phyloP scores from a whole-genome alignment of 192 early-diverging fungal species.

The Chytriomyces confervae region DNA sequence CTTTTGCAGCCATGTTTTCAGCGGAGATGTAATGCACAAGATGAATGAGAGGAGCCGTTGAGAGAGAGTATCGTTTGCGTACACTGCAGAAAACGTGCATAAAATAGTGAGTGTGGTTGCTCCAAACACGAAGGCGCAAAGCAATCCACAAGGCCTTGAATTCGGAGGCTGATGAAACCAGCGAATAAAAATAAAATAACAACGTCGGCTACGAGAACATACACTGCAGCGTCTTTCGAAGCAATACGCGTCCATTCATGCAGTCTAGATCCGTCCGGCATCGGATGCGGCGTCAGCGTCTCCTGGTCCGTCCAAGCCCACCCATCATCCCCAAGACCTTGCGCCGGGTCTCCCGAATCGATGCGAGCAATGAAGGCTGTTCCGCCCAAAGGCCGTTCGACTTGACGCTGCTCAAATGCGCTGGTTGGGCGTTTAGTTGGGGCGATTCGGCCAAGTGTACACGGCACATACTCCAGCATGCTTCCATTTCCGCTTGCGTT shows the following conservation, averaged over 20 bases:
- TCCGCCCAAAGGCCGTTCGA: conserved; percentile 11
- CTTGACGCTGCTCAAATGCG: not conserved
- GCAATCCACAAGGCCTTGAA: no score
- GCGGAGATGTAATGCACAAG: conserved; percentile 16
- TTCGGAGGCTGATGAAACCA: no score
- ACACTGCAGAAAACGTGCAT: not conserved
- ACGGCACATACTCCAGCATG: no score
- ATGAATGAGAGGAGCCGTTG: not conserved
- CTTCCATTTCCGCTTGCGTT: not conserved
- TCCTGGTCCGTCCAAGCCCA: conserved; percentile 23
- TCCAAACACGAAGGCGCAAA: not conserved
- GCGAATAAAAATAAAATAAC: not conserved
- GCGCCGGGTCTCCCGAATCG: no score
- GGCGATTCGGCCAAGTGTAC: no score
- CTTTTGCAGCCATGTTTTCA: conserved; percentile 7
- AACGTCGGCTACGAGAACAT: not conserved
- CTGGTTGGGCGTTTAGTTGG: not conserved
- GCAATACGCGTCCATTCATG: conserved; percentile 13
- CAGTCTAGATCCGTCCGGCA: conserved; percentile 23
- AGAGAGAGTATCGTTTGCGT: conserved; percentile 1
- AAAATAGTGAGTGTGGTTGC: no score
- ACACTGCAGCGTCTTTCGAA: not conserved
- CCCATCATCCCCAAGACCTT: not conserved
- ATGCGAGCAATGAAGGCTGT: conserved; percentile 2
- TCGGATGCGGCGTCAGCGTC: not conserved